Conservation (phyloP, 495 filamentous ascomycete species). For the Talaromyces nanjingensis region DNA sequence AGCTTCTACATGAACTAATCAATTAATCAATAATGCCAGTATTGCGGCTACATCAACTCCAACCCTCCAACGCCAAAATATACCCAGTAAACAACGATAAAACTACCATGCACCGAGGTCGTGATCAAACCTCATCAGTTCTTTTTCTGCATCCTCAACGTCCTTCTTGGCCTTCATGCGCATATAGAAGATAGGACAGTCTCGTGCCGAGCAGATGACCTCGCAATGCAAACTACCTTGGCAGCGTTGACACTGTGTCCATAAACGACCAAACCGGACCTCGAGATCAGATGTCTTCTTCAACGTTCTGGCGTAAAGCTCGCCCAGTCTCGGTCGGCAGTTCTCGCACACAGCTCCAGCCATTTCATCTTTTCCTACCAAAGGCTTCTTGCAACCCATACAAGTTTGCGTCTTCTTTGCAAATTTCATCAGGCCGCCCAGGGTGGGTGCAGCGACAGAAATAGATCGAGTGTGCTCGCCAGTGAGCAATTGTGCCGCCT, state of each 20-base stretch:
- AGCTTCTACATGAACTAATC: background rate
- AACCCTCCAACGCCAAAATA: background rate
- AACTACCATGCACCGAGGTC: slow-evolving; percentile 58
- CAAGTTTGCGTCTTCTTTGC: slow-evolving; percentile 95
- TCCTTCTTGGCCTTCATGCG: slow-evolving; percentile 99
- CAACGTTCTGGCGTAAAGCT: slow-evolving; percentile 88
- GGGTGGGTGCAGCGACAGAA: slow-evolving; percentile 76
- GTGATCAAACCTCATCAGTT: slow-evolving; percentile 82
- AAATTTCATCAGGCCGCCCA: slow-evolving; percentile 97
- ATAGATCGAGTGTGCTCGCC: slow-evolving; percentile 92
- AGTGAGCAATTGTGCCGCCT: slow-evolving; percentile 70
- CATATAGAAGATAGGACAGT: slow-evolving; percentile 99
- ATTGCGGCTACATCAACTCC: background rate
- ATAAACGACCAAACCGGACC: slow-evolving; percentile 83
- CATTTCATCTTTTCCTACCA: slow-evolving; percentile 68
- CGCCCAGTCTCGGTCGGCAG: slow-evolving; percentile 76
- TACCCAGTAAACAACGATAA: slow-evolving; percentile 9
- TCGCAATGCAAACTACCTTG: slow-evolving; percentile 97
- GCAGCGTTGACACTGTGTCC: slow-evolving; percentile 98
- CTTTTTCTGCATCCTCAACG: slow-evolving; percentile 89
- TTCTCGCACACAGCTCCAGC: slow-evolving; percentile 83
- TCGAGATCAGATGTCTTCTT: slow-evolving; percentile 85
- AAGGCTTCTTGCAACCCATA: slow-evolving; percentile 97
- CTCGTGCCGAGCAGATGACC: slow-evolving; percentile 91
- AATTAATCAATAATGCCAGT: background rate